Conservation (phyloP, 148 eudicot genomes). For the Amaranthus palmeri region DNA sequence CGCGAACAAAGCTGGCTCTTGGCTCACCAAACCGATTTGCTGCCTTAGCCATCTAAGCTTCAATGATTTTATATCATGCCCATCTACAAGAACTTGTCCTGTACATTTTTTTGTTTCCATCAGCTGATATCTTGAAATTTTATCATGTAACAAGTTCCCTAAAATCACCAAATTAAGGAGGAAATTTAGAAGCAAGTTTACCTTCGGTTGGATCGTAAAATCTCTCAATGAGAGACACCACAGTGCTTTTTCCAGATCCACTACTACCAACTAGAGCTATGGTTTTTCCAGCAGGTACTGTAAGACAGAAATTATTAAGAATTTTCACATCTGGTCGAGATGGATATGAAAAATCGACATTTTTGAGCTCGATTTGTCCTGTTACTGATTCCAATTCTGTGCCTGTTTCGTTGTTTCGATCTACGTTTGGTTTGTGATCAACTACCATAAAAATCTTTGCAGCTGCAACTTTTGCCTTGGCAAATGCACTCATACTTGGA, state of each 20-base stretch:
- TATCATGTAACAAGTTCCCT: no score
- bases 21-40: conserved; percentile 96
- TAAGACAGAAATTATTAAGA: conserved; percentile 55
- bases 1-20: conserved; percentile 98
- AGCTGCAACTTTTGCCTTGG: conserved; percentile 92
- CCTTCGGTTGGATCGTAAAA: conserved; percentile 95
- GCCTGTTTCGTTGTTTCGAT: conserved; percentile 60
- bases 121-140: no score
- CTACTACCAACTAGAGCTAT: conserved; percentile 98
- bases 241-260: conserved; percentile 98
- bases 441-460: conserved; percentile 80
- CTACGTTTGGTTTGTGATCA: conserved; percentile 80
- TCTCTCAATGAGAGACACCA: conserved; percentile 94
- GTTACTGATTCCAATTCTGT: conserved; percentile 58
- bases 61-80: conserved; percentile 83
- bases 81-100: conserved; percentile 87
- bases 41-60: conserved; percentile 90
- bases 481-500: conserved; percentile 98
- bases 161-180: no score
- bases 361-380: conserved; percentile 69
- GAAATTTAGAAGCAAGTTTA: conserved; percentile 17
- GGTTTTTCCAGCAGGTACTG: conserved; percentile 88
- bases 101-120: conserved; percentile 8
- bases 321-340: conserved; percentile 82
- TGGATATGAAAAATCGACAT: conserved; percentile 79